A percentile compares a stretch with the other conserved stretches of the same genome.
Evolutionary conservation across 306 rosid species (phyloP).

Genomic region (Comarum palustre): DNA sequence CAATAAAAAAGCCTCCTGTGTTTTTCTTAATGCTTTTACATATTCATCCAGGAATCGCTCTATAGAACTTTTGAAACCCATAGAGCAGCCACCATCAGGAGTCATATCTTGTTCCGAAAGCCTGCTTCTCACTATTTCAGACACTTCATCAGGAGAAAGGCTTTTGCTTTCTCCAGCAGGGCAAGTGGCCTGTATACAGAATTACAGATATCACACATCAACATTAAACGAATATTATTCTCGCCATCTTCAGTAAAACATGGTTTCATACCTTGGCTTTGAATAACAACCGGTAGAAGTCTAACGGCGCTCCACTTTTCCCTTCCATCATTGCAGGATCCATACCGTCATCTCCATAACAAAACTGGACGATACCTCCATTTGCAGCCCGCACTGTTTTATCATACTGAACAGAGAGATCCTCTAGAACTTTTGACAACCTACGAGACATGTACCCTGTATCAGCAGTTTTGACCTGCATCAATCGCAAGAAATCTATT

Average conservation of each 20-base stretch:
- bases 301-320: constrained; percentile 73
- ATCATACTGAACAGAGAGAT: constrained; percentile 73
- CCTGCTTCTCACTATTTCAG: constrained; percentile 48
- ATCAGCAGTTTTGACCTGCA: constrained; percentile 99
- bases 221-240: no score
- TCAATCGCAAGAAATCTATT: no score
- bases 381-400: constrained; percentile 77
- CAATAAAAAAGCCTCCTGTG: constrained; percentile 22
- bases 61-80: constrained; percentile 51
- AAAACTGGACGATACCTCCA: constrained; percentile 69
- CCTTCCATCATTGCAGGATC: constrained; percentile 95
- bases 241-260: no score
- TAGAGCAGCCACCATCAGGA: constrained; percentile 53
- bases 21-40: constrained; percentile 27
- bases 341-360: constrained; percentile 96
- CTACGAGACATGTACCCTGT: constrained; percentile 97
- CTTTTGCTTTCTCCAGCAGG: constrained; percentile 44
- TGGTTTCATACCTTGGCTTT: constrained; percentile 92
- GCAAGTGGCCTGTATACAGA: no score
- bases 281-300: constrained; percentile 66
- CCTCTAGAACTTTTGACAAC: constrained; percentile 80
- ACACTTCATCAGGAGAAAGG: constrained; percentile 56
- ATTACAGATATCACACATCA: no score
- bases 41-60: constrained; percentile 48
- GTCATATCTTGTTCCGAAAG: constrained; percentile 48